These are phyloP conservation scores for Talaromyces proteolyticus DNA, from an alignment of 495 filamentous ascomycete species.

Conservation along the genomic window DNA sequence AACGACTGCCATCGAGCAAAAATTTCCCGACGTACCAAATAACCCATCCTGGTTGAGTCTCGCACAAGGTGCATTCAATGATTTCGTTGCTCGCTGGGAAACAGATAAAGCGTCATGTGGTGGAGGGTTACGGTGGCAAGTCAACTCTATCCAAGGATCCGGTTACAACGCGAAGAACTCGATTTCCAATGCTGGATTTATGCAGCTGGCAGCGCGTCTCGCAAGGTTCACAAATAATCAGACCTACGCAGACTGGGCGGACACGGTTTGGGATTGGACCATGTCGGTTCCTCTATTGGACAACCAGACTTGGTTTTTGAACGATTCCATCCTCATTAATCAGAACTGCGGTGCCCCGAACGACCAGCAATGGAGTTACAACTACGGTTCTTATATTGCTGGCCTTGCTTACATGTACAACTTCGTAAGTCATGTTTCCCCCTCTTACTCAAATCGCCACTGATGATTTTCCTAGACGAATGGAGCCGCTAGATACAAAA, in stretches of 20 bases:
- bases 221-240: conserved; percentile 68
- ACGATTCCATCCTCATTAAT: conserved; percentile 56
- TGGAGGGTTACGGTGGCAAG: conserved; percentile 82
- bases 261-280: conserved; percentile 67
- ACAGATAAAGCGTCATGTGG: conserved; percentile 53
- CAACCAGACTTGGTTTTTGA: conserved; percentile 46
- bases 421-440: conserved; percentile 31
- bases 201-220: conserved; percentile 69
- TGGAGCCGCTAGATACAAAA: conserved; percentile 45
- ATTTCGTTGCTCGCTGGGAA: conserved; percentile 64
- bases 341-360: conserved; percentile 54
- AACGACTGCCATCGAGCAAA: conserved; percentile 66
- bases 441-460: conserved; percentile 4
- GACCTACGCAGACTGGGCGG: conserved; percentile 72
- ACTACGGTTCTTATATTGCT: conserved; percentile 64
- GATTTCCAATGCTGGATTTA: conserved; percentile 71
- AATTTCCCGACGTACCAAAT: conserved; percentile 53
- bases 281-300: conserved; percentile 46
- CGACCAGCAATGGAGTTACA: conserved; percentile 68
- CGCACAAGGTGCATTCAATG: conserved; percentile 55
- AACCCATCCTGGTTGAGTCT: conserved; percentile 61
- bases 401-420: conserved; percentile 81
- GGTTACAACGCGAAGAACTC: conserved; percentile 80
- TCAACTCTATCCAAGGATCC: conserved; percentile 68
- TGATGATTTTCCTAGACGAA: conserved; percentile 31